Evolutionary conservation across 495 filamentous ascomycete genomes (phyloP).

Genomic region (Penicillium herquei): DNA sequence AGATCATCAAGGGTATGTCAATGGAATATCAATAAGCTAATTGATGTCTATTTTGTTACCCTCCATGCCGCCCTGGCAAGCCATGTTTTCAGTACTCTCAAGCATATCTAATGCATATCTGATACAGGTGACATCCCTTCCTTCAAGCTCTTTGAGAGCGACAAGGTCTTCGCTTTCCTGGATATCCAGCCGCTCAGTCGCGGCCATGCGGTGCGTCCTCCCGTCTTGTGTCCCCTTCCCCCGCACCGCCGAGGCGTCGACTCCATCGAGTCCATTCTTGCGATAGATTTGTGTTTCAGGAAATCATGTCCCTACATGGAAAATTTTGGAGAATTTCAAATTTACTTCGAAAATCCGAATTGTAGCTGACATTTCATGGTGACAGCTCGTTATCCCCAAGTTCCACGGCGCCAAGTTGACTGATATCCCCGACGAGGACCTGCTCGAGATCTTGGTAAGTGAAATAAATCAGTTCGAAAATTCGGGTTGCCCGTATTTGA

Average conservation of each 20-base stretch:
- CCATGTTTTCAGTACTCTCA: neutral
- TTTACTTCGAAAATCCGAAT: neutral
- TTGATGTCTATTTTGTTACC: neutral
- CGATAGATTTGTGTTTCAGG: neutral
- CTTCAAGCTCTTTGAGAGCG: slow-evolving; percentile 91
- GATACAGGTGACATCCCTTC: slow-evolving; percentile 82
- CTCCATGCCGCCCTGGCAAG: neutral
- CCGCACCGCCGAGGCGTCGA: slow-evolving; percentile 2
- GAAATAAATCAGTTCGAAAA: neutral
- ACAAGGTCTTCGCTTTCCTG: slow-evolving; percentile 93
- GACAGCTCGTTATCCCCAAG: slow-evolving; percentile 93
- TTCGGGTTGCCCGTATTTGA: too few relatives aligned
- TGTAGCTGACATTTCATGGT: slow-evolving; percentile 3
- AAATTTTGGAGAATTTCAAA: too few relatives aligned
- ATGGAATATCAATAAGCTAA: neutral
- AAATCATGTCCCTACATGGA: neutral
- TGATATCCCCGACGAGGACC: slow-evolving; percentile 88
- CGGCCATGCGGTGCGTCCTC: slow-evolving; percentile 67
- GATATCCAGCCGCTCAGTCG: slow-evolving; percentile 86
- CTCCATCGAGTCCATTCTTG: slow-evolving; percentile 7
- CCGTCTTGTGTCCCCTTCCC: slow-evolving; percentile 14
- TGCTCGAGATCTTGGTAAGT: slow-evolving; percentile 78
- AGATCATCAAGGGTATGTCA: slow-evolving; percentile 86
- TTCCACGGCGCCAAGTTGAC: slow-evolving; percentile 88
- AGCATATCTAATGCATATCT: neutral